These are phyloP conservation scores for Moniliella sp. DNA, from an alignment of 1,284 basidiomycete genomes.

Conservation along the genomic window DNA sequence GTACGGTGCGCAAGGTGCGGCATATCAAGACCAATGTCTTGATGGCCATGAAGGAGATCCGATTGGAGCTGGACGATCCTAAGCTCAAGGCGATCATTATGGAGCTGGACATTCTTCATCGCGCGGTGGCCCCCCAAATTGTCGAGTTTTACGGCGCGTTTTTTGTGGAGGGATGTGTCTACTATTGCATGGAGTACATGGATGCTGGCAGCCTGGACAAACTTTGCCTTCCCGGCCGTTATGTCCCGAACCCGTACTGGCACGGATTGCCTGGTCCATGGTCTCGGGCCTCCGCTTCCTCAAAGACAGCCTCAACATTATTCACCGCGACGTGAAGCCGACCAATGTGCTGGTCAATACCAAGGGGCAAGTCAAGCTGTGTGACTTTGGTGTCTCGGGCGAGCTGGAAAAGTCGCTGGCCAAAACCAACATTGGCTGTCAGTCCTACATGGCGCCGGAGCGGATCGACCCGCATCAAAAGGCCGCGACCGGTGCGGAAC, in stretches of 20 bases:
- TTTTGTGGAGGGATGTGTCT: conserved; percentile 92
- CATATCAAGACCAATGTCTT: conserved; percentile 80
- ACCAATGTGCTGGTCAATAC: conserved; percentile 82
- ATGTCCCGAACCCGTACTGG: conserved; percentile 59
- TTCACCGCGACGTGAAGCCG: conserved; percentile 91
- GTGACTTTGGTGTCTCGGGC: conserved; percentile 92
- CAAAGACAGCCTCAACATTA: conserved; percentile 86
- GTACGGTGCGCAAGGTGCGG: conserved; percentile 79
- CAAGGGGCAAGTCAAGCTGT: conserved; percentile 75
- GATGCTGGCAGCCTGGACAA: conserved; percentile 83
- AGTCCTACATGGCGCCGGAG: conserved; percentile 70
- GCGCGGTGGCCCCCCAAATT: conserved; percentile 69
- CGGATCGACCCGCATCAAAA: conserved; percentile 79
- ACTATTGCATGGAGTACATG: conserved; percentile 99
- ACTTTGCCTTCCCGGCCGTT: too few species aligned
- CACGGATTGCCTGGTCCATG: conserved; percentile 58
- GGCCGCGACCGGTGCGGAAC: too few species aligned
- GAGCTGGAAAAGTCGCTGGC: conserved; percentile 87
- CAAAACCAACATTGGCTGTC: conserved; percentile 95
- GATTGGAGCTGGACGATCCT: conserved; percentile 74
- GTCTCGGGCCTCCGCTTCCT: conserved; percentile 80
- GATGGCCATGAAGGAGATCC: conserved; percentile 99
- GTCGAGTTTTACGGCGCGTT: conserved; percentile 97
- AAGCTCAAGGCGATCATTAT: conserved; percentile 90
- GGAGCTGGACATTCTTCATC: conserved; percentile 91